Evolutionary conservation across 345 rosid genomes (phyloP), one percentile per base, ranked within the genome.

Genomic region (Schrenkiella parvula): DNA sequence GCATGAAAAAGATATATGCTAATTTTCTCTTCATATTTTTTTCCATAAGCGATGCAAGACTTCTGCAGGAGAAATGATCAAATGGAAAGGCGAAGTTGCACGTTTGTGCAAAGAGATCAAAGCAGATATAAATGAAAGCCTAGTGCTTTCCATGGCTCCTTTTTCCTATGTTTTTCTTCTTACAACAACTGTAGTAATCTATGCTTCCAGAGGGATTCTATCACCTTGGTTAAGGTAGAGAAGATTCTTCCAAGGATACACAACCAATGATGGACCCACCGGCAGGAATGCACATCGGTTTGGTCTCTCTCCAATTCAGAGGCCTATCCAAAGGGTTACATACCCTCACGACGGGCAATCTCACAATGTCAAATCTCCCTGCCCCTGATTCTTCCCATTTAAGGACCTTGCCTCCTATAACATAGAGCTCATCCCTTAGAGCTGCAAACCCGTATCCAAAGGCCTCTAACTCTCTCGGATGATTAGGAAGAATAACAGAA

Each of bases 401-500:
- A 65, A 89, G 98, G 62, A 87, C 95, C 81, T 85, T 88, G 5
- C 98, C 98, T 28, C 98, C 96, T 63, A 92, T 58, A 42, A 92
- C 84, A 80, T 83, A 89, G 28, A 92, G 76, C 66, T 92, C 92
- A 55, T 70, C 52, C 64, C 88, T 85, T 28, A 88, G 59, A 68
- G 85, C 82, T 44, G 89, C 83, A 82, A 88, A 87, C 28, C 96
- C 96, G 15, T 92, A 92, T 56, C 85, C 89, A 76, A 89, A 92
- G 53, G 89, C 84, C 74, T 89, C 92, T 42, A 89, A 29, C 48
- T 86, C 86, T 64, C 91, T 82, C 13, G 82, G 72, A 70, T 89
- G 92, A 59, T 78, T 66, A 17, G 84, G 80, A 63, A 89, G 86
- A 72, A 79, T 47, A 41, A 88, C 84, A 7, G 91, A 73, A 58